Percentiles rank a stretch among this genome's conserved stretches.
Evolutionary conservation across 2,329 filamentous ascomycete species (phyloP).

Genomic region (Rutstroemia sp.): DNA sequence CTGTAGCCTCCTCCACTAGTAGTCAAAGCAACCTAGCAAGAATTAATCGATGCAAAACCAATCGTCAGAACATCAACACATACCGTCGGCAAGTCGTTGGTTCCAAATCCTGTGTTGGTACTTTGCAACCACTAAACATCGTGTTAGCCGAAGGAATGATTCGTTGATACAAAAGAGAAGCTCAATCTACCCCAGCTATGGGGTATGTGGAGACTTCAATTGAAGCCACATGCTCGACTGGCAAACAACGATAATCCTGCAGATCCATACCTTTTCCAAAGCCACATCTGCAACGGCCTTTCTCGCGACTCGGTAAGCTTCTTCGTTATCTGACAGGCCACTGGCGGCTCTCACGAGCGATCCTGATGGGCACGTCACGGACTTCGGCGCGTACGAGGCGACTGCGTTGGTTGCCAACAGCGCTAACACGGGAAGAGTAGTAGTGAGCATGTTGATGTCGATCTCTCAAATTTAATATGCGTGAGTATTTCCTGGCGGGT

Average conservation of each 20-base stretch:
- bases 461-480: no score
- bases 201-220: no score
- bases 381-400: conserved; percentile 30
- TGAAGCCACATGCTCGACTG: no score
- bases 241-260: not conserved
- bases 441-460: conserved; percentile 10
- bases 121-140: conserved; percentile 15
- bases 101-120: conserved; percentile 30
- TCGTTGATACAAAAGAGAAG: no score
- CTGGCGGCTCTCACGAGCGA: conserved; percentile 33
- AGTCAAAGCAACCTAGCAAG: conserved; percentile 32
- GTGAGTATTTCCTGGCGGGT: no score
- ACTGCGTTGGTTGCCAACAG: conserved; percentile 7
- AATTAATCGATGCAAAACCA: not conserved
- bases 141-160: not conserved
- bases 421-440: conserved; percentile 8
- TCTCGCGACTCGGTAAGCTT: conserved; percentile 32
- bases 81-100: conserved; percentile 31
- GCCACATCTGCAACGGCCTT: conserved; percentile 33
- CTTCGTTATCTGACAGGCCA: conserved; percentile 32
- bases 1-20: conserved; percentile 28
- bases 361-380: conserved; percentile 32
- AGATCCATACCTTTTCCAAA: conserved; percentile 23
- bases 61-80: not conserved
- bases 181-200: no score